phyloP scores from a whole-genome alignment of 2,329 filamentous ascomycete species.

The Colletotrichum sp. region DNA sequence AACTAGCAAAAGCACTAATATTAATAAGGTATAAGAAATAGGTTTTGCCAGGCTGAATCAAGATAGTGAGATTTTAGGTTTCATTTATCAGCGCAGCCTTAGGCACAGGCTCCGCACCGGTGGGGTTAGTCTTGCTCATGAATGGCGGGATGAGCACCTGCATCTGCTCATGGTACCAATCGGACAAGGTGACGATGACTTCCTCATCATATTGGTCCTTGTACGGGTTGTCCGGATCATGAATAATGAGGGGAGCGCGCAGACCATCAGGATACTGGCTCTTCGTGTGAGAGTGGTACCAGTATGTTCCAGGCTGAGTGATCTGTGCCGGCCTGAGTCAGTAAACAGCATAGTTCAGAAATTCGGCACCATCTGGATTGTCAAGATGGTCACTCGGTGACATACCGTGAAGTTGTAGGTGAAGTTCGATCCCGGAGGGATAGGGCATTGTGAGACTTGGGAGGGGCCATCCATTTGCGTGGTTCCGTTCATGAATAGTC shows the following conservation, averaged over 20 bases:
- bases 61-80: constrained; percentile 61
- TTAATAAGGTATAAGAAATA: constrained; percentile 80
- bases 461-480: constrained; percentile 74
- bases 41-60: constrained; percentile 69
- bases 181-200: constrained; percentile 67
- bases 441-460: constrained; percentile 70
- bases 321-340: constrained; percentile 48
- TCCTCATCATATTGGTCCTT: constrained; percentile 64
- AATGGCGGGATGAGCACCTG: constrained; percentile 49
- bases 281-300: constrained; percentile 76
- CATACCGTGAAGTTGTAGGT: constrained; percentile 72
- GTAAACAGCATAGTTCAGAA: not conserved
- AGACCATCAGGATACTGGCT: constrained; percentile 76
- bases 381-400: constrained; percentile 19
- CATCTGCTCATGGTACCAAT: constrained; percentile 72
- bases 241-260: constrained; percentile 66
- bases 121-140: constrained; percentile 59
- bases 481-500: constrained; percentile 71
- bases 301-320: constrained; percentile 73
- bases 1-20: constrained; percentile 72
- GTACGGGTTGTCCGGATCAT: constrained; percentile 67
- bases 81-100: constrained; percentile 76
- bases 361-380: accelerated
- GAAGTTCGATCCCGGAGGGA: constrained; percentile 67
- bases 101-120: constrained; percentile 69